Conservation (phyloP, 148 eudicot species). For the Rhododendron molle region DNA sequence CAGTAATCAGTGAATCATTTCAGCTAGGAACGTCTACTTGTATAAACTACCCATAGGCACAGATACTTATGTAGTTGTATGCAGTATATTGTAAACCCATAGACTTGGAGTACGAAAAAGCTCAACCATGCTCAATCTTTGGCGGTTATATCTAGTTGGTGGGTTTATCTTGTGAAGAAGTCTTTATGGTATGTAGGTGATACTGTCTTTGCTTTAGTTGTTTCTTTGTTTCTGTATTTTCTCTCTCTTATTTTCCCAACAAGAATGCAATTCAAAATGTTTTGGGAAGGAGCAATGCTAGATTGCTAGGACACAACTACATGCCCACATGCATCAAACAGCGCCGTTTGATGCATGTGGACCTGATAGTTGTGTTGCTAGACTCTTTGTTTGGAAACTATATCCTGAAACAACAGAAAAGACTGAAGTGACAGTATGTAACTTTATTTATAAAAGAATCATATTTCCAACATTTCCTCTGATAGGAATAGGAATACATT, state of each 20-base stretch:
- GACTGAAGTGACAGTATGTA: too few species aligned
- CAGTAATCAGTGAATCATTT: neutral
- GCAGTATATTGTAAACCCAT: neutral
- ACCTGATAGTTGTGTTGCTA: neutral
- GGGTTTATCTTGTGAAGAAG: neutral
- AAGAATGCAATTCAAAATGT: neutral
- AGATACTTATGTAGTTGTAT: neutral
- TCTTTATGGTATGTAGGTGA: neutral
- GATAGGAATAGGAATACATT: neutral
- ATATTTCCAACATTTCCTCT: neutral
- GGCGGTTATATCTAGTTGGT: neutral
- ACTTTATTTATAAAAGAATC: neutral
- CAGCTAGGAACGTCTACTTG: neutral
- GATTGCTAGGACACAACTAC: neutral
- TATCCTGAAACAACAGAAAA: neutral
- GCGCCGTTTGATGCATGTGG: neutral
- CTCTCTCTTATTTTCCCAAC: neutral
- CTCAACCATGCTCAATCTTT: neutral
- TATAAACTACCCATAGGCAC: slow-evolving; percentile 1
- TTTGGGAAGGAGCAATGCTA: neutral
- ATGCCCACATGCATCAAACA: neutral
- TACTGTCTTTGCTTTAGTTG: neutral
- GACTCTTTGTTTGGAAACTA: neutral
- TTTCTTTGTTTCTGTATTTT: neutral
- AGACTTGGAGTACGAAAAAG: neutral